These are phyloP conservation scores for Bocquillonia castaneifolia DNA, from an alignment of 441 rosid species.

Conservation along the genomic window DNA sequence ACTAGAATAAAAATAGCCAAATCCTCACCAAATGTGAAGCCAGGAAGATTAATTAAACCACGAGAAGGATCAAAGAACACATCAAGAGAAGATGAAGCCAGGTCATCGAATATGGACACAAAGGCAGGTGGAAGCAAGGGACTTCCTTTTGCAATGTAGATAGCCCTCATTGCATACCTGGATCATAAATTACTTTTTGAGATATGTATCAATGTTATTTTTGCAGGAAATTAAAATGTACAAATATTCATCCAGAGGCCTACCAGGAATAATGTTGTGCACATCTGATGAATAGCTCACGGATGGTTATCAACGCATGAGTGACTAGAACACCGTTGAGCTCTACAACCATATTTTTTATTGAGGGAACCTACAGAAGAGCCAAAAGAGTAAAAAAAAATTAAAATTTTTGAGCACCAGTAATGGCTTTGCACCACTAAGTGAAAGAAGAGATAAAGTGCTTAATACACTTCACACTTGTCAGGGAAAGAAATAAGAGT, in stretches of 20 bases:
- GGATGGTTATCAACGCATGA: slow-evolving; percentile 85
- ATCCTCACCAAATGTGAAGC: slow-evolving; percentile 65
- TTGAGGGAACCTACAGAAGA: slow-evolving; percentile 66
- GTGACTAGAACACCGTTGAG: slow-evolving; percentile 89
- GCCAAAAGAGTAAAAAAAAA: slow-evolving; percentile 18
- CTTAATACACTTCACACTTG: slow-evolving; percentile 2
- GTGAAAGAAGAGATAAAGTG: not conserved
- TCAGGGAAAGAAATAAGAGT: slow-evolving; percentile 7
- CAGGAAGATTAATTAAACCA: slow-evolving; percentile 70
- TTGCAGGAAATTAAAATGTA: slow-evolving; percentile 16
- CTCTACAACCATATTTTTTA: slow-evolving; percentile 83
- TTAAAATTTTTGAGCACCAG: slow-evolving; percentile 10
- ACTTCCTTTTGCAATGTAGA: slow-evolving; percentile 94
- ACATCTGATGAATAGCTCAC: slow-evolving; percentile 67
- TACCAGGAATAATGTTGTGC: slow-evolving; percentile 96
- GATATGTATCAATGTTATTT: slow-evolving; percentile 9
- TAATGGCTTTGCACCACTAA: slow-evolving; percentile 10
- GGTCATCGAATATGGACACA: slow-evolving; percentile 85
- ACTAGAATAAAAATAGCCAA: slow-evolving; percentile 1
- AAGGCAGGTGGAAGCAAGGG: slow-evolving; percentile 84
- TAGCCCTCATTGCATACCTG: slow-evolving; percentile 92
- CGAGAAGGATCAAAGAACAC: slow-evolving; percentile 93
- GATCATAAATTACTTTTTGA: slow-evolving; percentile 16
- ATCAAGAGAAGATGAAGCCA: slow-evolving; percentile 89
- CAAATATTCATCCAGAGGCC: slow-evolving; percentile 11